Evolutionary conservation across 1,284 basidiomycete genomes (phyloP).

Genomic region (Spongispora temasekensis): DNA sequence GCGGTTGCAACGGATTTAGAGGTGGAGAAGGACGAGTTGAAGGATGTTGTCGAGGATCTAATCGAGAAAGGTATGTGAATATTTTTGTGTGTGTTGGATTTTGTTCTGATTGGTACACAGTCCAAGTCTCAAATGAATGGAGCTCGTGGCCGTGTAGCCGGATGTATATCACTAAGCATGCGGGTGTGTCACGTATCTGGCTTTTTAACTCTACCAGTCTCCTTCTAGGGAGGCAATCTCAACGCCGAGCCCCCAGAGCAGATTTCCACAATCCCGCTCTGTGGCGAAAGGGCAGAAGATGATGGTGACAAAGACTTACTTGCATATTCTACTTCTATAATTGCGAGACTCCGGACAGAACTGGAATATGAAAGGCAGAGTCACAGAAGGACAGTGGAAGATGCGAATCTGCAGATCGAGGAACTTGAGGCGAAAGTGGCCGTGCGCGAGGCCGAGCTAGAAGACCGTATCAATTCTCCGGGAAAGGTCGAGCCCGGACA

Average conservation of each 20-base stretch:
- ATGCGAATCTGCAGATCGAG: slow-evolving; percentile 45
- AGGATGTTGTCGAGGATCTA: slow-evolving; percentile 53
- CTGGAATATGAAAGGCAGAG: slow-evolving; percentile 47
- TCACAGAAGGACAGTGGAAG: slow-evolving; percentile 42
- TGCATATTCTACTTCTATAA: slow-evolving; percentile 44
- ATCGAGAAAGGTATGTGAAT: slow-evolving; percentile 62
- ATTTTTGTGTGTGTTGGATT: no score
- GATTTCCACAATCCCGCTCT: neutral
- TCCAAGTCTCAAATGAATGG: slow-evolving; percentile 54
- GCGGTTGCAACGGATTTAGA: slow-evolving; percentile 41
- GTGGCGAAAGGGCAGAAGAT: neutral
- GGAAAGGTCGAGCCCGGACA: slow-evolving; percentile 1
- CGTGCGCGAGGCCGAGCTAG: slow-evolving; percentile 55
- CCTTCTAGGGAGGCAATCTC: slow-evolving; percentile 24
- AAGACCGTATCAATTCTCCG: slow-evolving; percentile 32
- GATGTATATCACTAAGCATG: slow-evolving; percentile 42
- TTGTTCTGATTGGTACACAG: no score
- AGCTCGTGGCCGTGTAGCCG: slow-evolving; percentile 53
- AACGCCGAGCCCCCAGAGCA: slow-evolving; percentile 22
- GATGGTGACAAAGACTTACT: slow-evolving; percentile 21
- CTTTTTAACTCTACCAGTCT: slow-evolving; percentile 13
- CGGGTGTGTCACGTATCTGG: slow-evolving; percentile 42
- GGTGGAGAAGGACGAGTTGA: slow-evolving; percentile 53
- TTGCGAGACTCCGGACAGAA: slow-evolving; percentile 45
- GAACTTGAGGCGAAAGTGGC: slow-evolving; percentile 56